These are phyloP conservation scores for Garcileccinum viscosum DNA, from an alignment of 1,284 basidiomycete species.

Conservation along the genomic window DNA sequence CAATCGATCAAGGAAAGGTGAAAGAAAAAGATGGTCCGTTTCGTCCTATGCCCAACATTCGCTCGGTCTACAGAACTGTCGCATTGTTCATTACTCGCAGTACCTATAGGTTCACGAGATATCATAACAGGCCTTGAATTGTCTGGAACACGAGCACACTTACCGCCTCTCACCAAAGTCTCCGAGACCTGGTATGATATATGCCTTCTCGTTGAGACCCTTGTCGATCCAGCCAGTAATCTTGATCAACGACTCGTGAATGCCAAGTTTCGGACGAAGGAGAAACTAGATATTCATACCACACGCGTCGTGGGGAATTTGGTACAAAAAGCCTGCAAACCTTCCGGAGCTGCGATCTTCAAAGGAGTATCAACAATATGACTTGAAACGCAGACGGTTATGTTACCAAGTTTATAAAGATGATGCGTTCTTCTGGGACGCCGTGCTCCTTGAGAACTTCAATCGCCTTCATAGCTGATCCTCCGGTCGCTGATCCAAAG, in stretches of 20 bases:
- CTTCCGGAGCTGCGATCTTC: constrained; percentile 92
- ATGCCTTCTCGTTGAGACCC: constrained; percentile 89
- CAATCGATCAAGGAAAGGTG: not conserved
- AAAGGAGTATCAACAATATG: not conserved
- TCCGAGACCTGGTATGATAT: constrained; percentile 88
- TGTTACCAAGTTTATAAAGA: constrained; percentile 93
- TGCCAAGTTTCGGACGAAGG: not conserved
- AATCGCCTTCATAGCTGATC: constrained; percentile 97
- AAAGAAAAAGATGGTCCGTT: not conserved
- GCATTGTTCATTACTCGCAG: constrained; percentile 21
- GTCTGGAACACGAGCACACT: not conserved
- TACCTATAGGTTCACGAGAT: constrained; percentile 20
- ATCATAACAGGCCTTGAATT: not conserved
- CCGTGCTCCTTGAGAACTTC: constrained; percentile 92
- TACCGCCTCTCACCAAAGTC: constrained; percentile 91
- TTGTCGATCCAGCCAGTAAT: constrained; percentile 98
- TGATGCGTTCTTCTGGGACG: constrained; percentile 88
- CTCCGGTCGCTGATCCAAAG: constrained; percentile 85
- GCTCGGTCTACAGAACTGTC: not conserved
- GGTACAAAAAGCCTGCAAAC: constrained; percentile 81
- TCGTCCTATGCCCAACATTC: too few species aligned
- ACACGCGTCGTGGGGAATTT: constrained; percentile 85
- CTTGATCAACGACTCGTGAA: constrained; percentile 41
- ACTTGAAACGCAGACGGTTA: not conserved
- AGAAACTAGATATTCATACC: constrained; percentile 53